A percentile compares a stretch with the other conserved stretches of the same genome.
Evolutionary conservation across 176 grass and related monocot species (phyloP).

Genomic region (Musa acuminata): DNA sequence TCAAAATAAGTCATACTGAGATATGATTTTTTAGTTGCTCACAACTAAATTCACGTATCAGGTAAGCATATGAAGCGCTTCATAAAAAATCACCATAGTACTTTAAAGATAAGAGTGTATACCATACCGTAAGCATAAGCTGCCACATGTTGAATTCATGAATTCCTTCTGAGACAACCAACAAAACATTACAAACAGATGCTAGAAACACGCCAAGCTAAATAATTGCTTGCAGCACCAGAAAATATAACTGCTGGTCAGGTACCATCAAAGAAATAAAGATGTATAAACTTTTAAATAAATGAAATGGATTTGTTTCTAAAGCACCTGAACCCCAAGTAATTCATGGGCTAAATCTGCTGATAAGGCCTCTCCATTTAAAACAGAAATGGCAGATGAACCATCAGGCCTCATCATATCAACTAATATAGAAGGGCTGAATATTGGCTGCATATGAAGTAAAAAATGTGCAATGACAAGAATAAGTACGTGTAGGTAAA

Average conservation of each 20-base stretch:
- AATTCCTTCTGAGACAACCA: conserved; percentile 75
- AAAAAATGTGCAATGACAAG: not conserved
- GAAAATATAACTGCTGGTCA: conserved; percentile 30
- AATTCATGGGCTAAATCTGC: conserved; percentile 87
- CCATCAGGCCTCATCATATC: conserved; percentile 89
- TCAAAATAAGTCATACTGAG: not conserved
- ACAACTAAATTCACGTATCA: not conserved
- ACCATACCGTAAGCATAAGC: conserved; percentile 91
- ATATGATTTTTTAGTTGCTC: not conserved
- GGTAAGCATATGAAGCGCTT: not conserved
- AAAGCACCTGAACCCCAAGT: conserved; percentile 88
- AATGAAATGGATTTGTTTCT: conserved; percentile 2
- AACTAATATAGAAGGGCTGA: conserved; percentile 65
- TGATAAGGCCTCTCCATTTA: conserved; percentile 57
- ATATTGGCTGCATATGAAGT: conserved; percentile 61
- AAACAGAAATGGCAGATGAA: conserved; percentile 63
- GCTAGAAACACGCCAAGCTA: conserved; percentile 94
- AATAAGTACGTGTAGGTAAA: conserved; percentile 2
- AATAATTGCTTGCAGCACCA: conserved; percentile 70
- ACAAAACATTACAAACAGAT: conserved; percentile 82
- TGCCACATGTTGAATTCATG: conserved; percentile 77
- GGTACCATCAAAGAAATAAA: conserved; percentile 16
- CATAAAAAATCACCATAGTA: not conserved
- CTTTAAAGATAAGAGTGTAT: conserved; percentile 24
- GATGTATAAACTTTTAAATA: conserved; percentile 6